Evolutionary conservation across 805 yeast genomes (phyloP).

Genomic region (Candida mattraensis): DNA sequence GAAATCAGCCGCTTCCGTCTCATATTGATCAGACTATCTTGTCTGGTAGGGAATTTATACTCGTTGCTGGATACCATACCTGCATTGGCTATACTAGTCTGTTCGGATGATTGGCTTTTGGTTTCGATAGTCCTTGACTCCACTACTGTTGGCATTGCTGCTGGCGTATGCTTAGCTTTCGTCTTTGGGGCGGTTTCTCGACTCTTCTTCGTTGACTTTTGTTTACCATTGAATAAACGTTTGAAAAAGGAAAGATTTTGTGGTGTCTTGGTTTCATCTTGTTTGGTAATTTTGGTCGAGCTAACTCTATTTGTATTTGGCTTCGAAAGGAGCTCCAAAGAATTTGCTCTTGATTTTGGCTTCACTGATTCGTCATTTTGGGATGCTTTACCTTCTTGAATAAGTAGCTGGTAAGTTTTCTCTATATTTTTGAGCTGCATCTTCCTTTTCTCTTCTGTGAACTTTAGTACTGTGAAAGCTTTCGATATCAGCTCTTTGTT

Average conservation of each 20-base stretch:
- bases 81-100: too few species aligned
- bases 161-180: too few species aligned
- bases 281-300: conserved; percentile 24
- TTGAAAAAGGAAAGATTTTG: conserved; percentile 4
- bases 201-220: background rate
- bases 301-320: conserved; percentile 15
- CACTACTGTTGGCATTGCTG: too few species aligned
- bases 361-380: conserved; percentile 10
- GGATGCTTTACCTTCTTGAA: conserved; percentile 12
- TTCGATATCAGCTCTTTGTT: conserved; percentile 27
- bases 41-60: conserved; percentile 3
- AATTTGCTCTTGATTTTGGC: conserved; percentile 19
- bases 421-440: conserved; percentile 11
- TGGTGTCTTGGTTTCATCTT: background rate
- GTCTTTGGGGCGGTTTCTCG: background rate
- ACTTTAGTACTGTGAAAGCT: conserved; percentile 14
- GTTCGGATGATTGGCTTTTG: conserved; percentile 1
- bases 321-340: conserved; percentile 21
- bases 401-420: conserved; percentile 4
- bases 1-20: conserved; percentile 1
- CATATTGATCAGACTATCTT: background rate
- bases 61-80: conserved; percentile 4
- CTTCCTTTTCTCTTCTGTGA: conserved; percentile 8
- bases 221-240: conserved; percentile 5
- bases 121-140: background rate